These are phyloP conservation scores for Pythium sukuiense DNA, from an alignment of 352 stramenopile species.

Conservation along the genomic window DNA sequence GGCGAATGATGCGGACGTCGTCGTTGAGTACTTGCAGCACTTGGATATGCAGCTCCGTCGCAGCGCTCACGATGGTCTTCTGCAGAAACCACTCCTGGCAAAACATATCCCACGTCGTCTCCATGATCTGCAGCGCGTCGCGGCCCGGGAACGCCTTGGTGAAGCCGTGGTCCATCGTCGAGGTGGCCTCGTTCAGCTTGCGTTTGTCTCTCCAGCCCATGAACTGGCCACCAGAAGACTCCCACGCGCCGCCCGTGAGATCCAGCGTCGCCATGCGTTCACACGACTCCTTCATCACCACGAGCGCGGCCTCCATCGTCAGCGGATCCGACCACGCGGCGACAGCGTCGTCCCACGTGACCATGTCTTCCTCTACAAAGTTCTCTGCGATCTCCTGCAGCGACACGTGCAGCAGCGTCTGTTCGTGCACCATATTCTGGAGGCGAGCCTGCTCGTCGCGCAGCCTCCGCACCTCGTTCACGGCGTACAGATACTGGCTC, in stretches of 20 bases:
- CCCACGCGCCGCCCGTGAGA: slow-evolving; percentile 9
- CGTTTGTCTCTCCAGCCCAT: slow-evolving; percentile 30
- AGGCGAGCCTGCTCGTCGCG: slow-evolving; percentile 18
- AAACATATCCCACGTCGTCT: slow-evolving; percentile 21
- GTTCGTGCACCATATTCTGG: slow-evolving; percentile 18
- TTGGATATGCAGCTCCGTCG: slow-evolving; percentile 21
- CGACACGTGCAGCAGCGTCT: slow-evolving; percentile 8
- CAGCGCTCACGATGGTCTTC: slow-evolving; percentile 25
- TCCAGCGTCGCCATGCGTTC: slow-evolving; percentile 20
- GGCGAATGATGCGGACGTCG: slow-evolving; percentile 16
- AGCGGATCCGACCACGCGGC: slow-evolving; percentile 16
- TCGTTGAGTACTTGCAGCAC: slow-evolving; percentile 19
- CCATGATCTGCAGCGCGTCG: slow-evolving; percentile 15
- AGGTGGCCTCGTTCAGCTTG: slow-evolving; percentile 17
- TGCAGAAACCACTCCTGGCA: slow-evolving; percentile 20
- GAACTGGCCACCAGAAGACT: slow-evolving; percentile 23
- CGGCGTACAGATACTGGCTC: slow-evolving; percentile 11
- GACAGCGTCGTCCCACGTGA: slow-evolving; percentile 18
- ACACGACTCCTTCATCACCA: slow-evolving; percentile 21
- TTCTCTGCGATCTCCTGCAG: slow-evolving; percentile 16
- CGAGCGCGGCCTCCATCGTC: slow-evolving; percentile 14
- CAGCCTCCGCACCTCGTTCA: slow-evolving; percentile 14
- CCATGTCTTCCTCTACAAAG: slow-evolving; percentile 20
- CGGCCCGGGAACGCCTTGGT: slow-evolving; percentile 9
- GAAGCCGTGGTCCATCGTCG: slow-evolving; percentile 27